These are phyloP conservation scores for Emydomyces testavorans DNA, from an alignment of 2,329 filamentous ascomycete species.

Conservation along the genomic window DNA sequence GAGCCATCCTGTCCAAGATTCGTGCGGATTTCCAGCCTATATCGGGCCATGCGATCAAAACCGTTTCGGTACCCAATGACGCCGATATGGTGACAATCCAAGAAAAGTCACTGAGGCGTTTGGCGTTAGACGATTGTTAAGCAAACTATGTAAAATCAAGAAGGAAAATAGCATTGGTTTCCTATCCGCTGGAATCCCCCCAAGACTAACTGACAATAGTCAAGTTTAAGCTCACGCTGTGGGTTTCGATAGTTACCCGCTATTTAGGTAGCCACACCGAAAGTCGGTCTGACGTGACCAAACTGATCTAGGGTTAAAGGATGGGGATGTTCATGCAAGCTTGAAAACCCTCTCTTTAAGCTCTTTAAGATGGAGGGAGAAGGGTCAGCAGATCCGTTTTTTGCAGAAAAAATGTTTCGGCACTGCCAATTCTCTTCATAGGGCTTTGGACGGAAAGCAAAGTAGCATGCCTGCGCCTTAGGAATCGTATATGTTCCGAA, in stretches of 20 bases:
- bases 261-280: neutral
- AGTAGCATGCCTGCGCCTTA: neutral
- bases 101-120: conserved; percentile 10
- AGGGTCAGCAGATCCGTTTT: neutral
- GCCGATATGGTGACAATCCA: conserved; percentile 1
- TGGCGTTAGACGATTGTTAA: conserved; percentile 5
- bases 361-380: conserved; percentile 1
- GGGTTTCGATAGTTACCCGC: neutral
- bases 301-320: conserved; percentile 8
- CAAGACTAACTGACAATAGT: conserved; percentile 4
- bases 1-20: conserved; percentile 1
- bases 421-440: neutral
- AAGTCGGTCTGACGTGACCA: conserved; percentile 12
- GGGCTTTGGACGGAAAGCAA: conserved; percentile 3
- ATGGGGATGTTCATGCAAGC: conserved; percentile 12
- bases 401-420: conserved; percentile 9
- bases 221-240: conserved; percentile 7
- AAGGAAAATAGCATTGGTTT: conserved; percentile 3
- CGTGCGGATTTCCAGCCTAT: neutral
- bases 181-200: neutral
- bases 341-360: conserved; percentile 4
- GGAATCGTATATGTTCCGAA: conserved; percentile 1
- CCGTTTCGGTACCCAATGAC: conserved; percentile 11
- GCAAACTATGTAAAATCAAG: neutral
- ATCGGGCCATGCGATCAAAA: neutral